These are phyloP conservation scores for Fonsecaea pedrosoi DNA, from an alignment of 2,329 filamentous ascomycete genomes.

Conservation along the genomic window DNA sequence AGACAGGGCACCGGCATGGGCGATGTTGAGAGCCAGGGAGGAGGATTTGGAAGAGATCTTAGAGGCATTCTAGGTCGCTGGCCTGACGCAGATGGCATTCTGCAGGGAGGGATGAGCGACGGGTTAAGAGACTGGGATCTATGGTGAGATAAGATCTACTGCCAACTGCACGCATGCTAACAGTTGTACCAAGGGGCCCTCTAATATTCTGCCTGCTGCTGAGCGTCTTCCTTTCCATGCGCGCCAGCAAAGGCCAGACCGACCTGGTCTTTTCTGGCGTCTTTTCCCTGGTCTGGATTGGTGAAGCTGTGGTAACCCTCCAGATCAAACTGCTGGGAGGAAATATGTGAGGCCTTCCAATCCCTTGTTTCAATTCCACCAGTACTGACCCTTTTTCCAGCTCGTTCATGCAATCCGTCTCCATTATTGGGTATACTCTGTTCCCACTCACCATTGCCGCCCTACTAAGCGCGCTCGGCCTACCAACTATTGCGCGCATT, in stretches of 20 bases:
- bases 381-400: conserved; percentile 55
- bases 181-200: conserved; percentile 68
- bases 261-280: conserved; percentile 93
- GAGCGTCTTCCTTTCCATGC: conserved; percentile 84
- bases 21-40: conserved; percentile 58
- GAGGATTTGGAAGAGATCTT: conserved; percentile 53
- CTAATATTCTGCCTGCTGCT: conserved; percentile 91
- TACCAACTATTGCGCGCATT: conserved; percentile 81
- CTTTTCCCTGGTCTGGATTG: conserved; percentile 96
- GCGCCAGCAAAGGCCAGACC: conserved; percentile 78
- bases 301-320: conserved; percentile 93
- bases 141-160: conserved; percentile 61
- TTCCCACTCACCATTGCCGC: conserved; percentile 96
- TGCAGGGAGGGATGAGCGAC: conserved; percentile 79
- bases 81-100: conserved; percentile 70
- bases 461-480: conserved; percentile 79
- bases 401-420: conserved; percentile 96
- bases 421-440: conserved; percentile 97
- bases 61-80: conserved; percentile 66
- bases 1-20: conserved; percentile 65
- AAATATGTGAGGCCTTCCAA: conserved; percentile 77
- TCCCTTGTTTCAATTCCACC: conserved; percentile 23
- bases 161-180: conserved; percentile 8
- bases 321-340: conserved; percentile 97
- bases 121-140: conserved; percentile 96